Base-by-base conservation (phyloP, 352 stramenopile species). In the Phytopythium delawarense region DNA sequence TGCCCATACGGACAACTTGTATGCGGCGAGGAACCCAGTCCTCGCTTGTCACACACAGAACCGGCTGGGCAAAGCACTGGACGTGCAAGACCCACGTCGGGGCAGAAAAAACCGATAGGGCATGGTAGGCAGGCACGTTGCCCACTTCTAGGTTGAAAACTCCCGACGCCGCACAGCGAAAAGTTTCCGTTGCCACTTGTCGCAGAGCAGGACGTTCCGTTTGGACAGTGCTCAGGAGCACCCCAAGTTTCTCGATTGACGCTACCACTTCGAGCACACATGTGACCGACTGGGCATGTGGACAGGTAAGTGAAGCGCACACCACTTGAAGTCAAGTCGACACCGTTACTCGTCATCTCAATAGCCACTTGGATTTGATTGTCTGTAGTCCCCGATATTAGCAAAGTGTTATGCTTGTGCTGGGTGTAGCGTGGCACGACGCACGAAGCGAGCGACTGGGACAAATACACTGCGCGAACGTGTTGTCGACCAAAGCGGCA, bases 71-170 rank as follows among this genome's bases (percentile, higher is more conserved):
- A 99, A 23, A 98, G 40, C 2, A 98, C 25, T 1, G 96, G 96
- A 59, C 92, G 90, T 18, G 75, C 53, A 60, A 98, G 81, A 11
- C 97, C 96, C 65, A 88, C 83, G 60, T 97, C 81, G 0, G 97
- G 95, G 55, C 97, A 99, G 42, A 92, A 95, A 67, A 90, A 99
- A 0, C 97, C 96, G 28, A 99, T 74, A 1, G 97, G 96, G 57
- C 97, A 99, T 4, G 57, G 63, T 15, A 99, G 67, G 62, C 97
- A 99, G 20, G 63, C 61, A 0, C 34, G 48, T 67, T 97, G 81
- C 16, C 78, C 84, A 42, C 84, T 70, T 11, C 87, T 82, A 7
- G 97, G 90, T 74, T 99, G 94, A 72, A 99, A 99, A 7, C 71
- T 91, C 6, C 96, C 96, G 1, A 96, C 92, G 3, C 82, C 40